Evolutionary conservation across 164 flowering plant genomes (phyloP).

Genomic region (Annona cherimola): DNA sequence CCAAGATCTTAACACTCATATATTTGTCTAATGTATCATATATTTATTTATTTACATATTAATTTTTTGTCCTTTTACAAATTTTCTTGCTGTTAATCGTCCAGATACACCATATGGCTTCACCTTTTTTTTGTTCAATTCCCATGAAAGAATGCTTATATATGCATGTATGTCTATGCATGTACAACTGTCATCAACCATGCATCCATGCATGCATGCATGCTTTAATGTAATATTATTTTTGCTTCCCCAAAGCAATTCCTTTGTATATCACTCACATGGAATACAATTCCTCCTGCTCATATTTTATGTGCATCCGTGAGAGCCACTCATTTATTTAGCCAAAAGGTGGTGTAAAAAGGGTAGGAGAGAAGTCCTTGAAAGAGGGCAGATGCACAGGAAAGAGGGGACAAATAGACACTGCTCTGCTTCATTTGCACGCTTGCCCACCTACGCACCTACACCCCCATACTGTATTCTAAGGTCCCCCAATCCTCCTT

Average conservation of each 20-base stretch:
- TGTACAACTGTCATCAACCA: background rate
- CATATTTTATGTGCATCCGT: conserved; percentile 1
- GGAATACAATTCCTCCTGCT: conserved; percentile 4
- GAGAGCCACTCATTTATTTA: conserved; percentile 6
- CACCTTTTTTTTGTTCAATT: too few relatives aligned
- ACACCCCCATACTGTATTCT: conserved; percentile 7
- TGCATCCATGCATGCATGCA: background rate
- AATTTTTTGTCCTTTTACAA: too few relatives aligned
- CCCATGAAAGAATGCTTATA: too few relatives aligned
- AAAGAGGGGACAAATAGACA: conserved; percentile 39
- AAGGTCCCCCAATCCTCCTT: background rate
- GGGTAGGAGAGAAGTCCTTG: conserved; percentile 15
- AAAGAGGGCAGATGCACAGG: conserved; percentile 33
- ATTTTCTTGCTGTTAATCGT: too few relatives aligned
- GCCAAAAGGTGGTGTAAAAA: conserved; percentile 4
- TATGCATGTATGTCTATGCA: background rate
- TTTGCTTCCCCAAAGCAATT: background rate
- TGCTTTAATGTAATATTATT: background rate
- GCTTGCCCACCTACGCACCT: conserved; percentile 28
- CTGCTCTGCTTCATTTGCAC: conserved; percentile 34
- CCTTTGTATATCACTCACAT: background rate
- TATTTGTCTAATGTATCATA: too few relatives aligned
- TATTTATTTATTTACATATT: too few relatives aligned
- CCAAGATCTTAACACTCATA: too few relatives aligned
- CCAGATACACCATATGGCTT: too few relatives aligned